Conservation (phyloP, 352 stramenopile genomes). For the Phytophthora parvispora region DNA sequence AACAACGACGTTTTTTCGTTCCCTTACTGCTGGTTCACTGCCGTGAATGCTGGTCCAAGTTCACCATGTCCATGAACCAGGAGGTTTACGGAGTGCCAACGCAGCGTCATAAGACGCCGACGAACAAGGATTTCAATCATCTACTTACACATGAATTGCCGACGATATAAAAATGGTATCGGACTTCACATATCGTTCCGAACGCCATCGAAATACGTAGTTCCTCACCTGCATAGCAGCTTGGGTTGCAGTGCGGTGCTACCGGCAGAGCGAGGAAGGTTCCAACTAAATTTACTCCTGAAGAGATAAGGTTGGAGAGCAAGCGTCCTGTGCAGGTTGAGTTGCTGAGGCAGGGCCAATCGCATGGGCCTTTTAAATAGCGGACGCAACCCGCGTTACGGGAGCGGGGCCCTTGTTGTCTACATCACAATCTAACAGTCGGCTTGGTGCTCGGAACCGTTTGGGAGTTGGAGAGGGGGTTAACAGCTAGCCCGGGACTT, state of each 20-base stretch:
- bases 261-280: too few species aligned
- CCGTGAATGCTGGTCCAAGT: too few species aligned
- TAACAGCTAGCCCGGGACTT: slow-evolving; percentile 1
- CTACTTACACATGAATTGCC: too few species aligned
- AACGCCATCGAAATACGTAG: too few species aligned
- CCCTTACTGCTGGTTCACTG: too few species aligned
- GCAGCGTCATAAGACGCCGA: too few species aligned
- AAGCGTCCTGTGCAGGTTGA: slow-evolving; percentile 6
- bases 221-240: background rate
- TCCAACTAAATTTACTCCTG: slow-evolving; percentile 2
- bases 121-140: background rate
- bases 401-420: background rate
- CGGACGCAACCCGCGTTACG: too few species aligned
- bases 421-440: slow-evolving; percentile 29
- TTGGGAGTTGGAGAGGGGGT: background rate
- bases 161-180: background rate
- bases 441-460: background rate
- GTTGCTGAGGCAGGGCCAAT: slow-evolving; percentile 9
- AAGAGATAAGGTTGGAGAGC: slow-evolving; percentile 2
- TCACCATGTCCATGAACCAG: too few species aligned
- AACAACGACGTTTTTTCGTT: too few species aligned
- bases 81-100: too few species aligned
- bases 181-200: too few species aligned
- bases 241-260: too few species aligned
- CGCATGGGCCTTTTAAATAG: slow-evolving; percentile 20